These are phyloP conservation scores for Leishmania tropica DNA, from an alignment of 208 protist genomes.

Conservation along the genomic window DNA sequence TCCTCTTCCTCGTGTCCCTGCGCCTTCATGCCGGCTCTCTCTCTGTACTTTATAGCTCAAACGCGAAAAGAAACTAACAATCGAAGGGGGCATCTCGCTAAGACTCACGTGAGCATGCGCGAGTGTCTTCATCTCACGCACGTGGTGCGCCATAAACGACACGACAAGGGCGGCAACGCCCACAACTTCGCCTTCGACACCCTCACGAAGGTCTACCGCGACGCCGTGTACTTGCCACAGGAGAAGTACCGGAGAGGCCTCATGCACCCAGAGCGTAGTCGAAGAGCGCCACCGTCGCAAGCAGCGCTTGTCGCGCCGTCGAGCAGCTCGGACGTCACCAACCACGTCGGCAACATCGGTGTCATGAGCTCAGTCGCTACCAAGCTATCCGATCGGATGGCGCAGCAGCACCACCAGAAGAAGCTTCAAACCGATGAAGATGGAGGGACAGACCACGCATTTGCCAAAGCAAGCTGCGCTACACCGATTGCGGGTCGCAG, in stretches of 20 bases:
- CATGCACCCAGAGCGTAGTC: conserved; percentile 34
- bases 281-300: background rate
- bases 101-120: conserved; percentile 15
- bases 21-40: background rate
- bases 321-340: conserved; percentile 37
- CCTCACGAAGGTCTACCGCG: conserved; percentile 69
- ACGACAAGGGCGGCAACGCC: conserved; percentile 52
- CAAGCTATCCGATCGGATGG: conserved; percentile 21
- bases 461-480: background rate
- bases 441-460: background rate
- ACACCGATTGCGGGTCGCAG: background rate
- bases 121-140: conserved; percentile 13
- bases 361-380: conserved; percentile 49
- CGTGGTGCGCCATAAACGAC: conserved; percentile 39
- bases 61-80: background rate
- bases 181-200: conserved; percentile 78
- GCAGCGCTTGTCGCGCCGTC: background rate
- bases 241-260: conserved; percentile 36
- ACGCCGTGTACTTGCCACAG: conserved; percentile 56
- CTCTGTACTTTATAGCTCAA: background rate
- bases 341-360: conserved; percentile 58
- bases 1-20: background rate
- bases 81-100: background rate
- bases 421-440: background rate
- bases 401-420: conserved; percentile 11